Percentiles rank a stretch among this genome's conserved stretches.
phyloP scores from a whole-genome alignment of 192 early-diverging fungal species.

The Spizellomyces punctatus region DNA sequence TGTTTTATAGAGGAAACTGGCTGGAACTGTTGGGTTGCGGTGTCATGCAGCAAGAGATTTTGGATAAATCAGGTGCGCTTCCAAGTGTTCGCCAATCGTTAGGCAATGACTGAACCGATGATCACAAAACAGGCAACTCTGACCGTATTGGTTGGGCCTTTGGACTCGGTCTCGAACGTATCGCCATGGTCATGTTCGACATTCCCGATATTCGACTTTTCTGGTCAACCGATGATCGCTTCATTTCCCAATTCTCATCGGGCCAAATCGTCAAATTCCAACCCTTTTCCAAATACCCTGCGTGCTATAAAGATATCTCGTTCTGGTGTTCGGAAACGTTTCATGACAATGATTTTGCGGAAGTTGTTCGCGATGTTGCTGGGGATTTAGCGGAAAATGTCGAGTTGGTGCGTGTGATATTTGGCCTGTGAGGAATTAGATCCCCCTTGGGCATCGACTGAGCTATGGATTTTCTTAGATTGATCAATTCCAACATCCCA shows the following conservation, averaged over 20 bases:
- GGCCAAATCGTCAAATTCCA: conserved; percentile 77
- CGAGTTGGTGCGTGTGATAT: conserved; percentile 60
- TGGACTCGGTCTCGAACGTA: conserved; percentile 93
- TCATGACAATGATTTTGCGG: conserved; percentile 94
- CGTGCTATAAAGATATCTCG: conserved; percentile 93
- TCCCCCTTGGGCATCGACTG: not conserved
- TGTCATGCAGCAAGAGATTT: conserved; percentile 82
- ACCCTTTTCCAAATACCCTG: conserved; percentile 86
- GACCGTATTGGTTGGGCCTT: conserved; percentile 96
- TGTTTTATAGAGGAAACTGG: conserved; percentile 91
- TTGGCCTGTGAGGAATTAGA: not conserved
- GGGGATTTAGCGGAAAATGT: conserved; percentile 92
- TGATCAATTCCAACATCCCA: conserved; percentile 87
- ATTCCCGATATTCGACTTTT: conserved; percentile 97
- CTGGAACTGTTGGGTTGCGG: conserved; percentile 94
- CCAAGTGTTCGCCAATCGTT: not conserved
- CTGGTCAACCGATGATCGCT: conserved; percentile 88
- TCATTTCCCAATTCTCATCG: conserved; percentile 84
- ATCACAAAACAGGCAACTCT: conserved; percentile 46
- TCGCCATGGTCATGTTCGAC: conserved; percentile 94
- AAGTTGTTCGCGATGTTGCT: conserved; percentile 87
- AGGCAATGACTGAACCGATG: not conserved
- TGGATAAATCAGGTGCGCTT: conserved; percentile 65
- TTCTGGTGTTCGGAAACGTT: conserved; percentile 82
- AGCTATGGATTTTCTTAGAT: conserved; percentile 46